Evolutionary conservation across 768 basidiomycete species (phyloP).

Genomic region (Lactarius sanguifluus): DNA sequence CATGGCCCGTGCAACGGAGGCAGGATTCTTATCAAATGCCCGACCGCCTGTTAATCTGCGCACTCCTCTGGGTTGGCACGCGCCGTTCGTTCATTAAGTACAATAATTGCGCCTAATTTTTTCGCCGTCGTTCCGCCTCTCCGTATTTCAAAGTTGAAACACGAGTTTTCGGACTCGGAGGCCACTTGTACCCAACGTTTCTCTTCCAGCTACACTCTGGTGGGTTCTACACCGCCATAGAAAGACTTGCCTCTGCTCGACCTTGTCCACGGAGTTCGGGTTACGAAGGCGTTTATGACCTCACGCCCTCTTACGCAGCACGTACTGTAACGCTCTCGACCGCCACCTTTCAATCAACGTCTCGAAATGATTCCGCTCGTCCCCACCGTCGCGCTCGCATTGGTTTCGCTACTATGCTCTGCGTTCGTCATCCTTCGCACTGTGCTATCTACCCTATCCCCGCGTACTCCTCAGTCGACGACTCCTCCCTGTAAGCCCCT

Average conservation of each 20-base stretch:
- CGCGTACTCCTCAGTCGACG: slow-evolving; percentile 70
- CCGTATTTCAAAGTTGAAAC: slow-evolving; percentile 8
- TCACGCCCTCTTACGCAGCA: slow-evolving; percentile 35
- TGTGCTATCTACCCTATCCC: slow-evolving; percentile 71
- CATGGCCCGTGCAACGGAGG: background rate
- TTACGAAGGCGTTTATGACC: slow-evolving; percentile 39
- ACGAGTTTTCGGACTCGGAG: background rate
- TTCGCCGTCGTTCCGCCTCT: slow-evolving; percentile 14
- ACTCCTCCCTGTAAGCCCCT: slow-evolving; percentile 61
- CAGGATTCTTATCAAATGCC: background rate
- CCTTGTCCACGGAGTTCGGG: background rate
- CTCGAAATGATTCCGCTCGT: slow-evolving; percentile 63
- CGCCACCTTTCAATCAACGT: slow-evolving; percentile 30
- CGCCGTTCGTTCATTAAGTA: background rate
- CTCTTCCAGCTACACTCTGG: background rate
- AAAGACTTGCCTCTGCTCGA: background rate
- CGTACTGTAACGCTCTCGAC: slow-evolving; percentile 27
- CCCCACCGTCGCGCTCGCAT: slow-evolving; percentile 62
- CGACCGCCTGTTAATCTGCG: background rate
- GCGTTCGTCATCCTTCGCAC: slow-evolving; percentile 76
- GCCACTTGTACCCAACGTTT: background rate
- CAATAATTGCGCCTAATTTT: slow-evolving; percentile 7
- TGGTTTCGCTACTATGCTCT: slow-evolving; percentile 70
- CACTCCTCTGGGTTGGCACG: background rate
- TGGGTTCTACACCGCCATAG: background rate